Evolutionary conservation across 169 alveolate species (phyloP), one percentile per base, ranked within the genome.

Genomic region (Eimeria praecox): DNA sequence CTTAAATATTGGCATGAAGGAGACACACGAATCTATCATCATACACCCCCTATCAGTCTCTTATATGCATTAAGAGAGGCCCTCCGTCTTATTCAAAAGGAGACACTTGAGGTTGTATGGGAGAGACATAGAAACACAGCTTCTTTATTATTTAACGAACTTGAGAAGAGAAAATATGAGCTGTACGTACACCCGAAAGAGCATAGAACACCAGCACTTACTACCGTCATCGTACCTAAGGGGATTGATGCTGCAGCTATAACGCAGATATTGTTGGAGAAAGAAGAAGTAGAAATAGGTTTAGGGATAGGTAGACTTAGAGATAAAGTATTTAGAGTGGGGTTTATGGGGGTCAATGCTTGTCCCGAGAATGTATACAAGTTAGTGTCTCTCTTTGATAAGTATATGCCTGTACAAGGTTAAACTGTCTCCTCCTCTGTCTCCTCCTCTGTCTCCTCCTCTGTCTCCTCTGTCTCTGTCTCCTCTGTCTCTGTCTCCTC

Each of bases 271-370:
- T 88, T 20, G 66, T 88, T 9, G 69, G 35, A 38, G 94, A 49
- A 59, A 38, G 94, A 88, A 44, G 56, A 46, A 42, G 91, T 95
- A 62, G 96, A 95, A 80, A 89, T 95, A 49, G 96, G 96, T 5
- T 66, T 35, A 20, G 96, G 94, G 40, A 83, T 95, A 64, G 96
- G 96, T 22, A 83, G 27, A 24, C 96, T 95, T 18, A 77, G 86
- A n/a, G 96, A 95, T 12, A 89, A 88, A 89, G 91, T 88, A 38
- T 95, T 95, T 95, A 59, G 96, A 27, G 73, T 95, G 4, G 96
- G 96, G 30, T 89, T 95, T 52, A 95, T 95, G 96, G 96, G 96
- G 1, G 80, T 46, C 88, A 95, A 95, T 78, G n/a, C 85, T 30
- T 24, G 64, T n/a, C 64, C 56, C 27, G 95, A 75, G 56, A 46